A percentile compares a stretch with the other conserved stretches of the same genome.
Conservation (phyloP, 176 grass and related monocot species). For the Triticum urartu region DNA sequence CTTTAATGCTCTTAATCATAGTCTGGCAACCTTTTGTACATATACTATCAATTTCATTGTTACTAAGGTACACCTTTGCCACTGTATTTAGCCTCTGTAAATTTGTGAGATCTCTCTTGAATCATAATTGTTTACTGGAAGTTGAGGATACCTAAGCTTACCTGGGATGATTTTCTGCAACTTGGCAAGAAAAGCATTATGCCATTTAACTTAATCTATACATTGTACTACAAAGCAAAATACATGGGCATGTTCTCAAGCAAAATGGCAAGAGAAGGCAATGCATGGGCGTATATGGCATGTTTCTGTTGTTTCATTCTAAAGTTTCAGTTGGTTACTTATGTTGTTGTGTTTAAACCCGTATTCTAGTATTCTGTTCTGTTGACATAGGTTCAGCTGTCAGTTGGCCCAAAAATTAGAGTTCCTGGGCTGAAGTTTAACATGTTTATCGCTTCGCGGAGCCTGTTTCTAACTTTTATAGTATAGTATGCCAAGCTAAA, state of each 20-base stretch:
- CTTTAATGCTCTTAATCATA: slow-evolving; percentile 82
- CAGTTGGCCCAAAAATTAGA: not conserved
- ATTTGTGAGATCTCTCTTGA: slow-evolving; percentile 5
- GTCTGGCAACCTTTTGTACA: slow-evolving; percentile 73
- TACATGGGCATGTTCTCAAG: not conserved
- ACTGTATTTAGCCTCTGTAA: slow-evolving; percentile 6
- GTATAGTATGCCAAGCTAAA: slow-evolving; percentile 5
- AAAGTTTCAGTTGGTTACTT: not conserved
- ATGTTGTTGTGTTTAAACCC: slow-evolving; percentile 5
- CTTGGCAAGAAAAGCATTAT: not conserved
- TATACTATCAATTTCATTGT: slow-evolving; percentile 59
- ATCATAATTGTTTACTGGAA: slow-evolving; percentile 1
- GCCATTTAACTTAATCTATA: not conserved
- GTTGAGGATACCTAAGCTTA: not conserved
- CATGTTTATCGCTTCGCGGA: slow-evolving; percentile 8
- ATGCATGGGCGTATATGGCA: not conserved
- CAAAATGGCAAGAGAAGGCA: slow-evolving; percentile 4
- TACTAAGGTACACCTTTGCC: slow-evolving; percentile 62
- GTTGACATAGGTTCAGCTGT: slow-evolving; percentile 6
- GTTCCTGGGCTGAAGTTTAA: not conserved
- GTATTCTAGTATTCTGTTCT: not conserved
- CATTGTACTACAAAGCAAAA: not conserved
- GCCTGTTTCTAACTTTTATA: not conserved
- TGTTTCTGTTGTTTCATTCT: not conserved
- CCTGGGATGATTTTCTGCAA: not conserved